Evolutionary conservation across 2,329 filamentous ascomycete species (phyloP), one percentile per base, ranked within the genome.

Genomic region (Bipolaris bicolor): DNA sequence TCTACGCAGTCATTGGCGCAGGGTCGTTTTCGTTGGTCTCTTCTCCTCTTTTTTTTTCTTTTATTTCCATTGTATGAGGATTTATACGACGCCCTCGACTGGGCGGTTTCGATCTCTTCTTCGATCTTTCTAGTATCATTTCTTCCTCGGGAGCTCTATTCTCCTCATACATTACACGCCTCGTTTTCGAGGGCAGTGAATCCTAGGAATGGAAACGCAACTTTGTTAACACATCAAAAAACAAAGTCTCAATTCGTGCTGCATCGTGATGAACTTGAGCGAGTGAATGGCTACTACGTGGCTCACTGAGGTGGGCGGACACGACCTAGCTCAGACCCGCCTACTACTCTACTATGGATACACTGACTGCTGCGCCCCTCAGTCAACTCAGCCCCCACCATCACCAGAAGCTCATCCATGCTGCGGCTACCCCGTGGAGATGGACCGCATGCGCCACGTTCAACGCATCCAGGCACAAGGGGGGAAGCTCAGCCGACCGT

Each of bases 151-250:
- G 60, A 65, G 37, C 62, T 61, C 47, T 60, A 53, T 68, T 68
- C 62, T 63, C 69, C 57, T 59, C 65, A 68, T 61, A 60, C 61
- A 56, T 69, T 68, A 73, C 72, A 75, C 71, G 72, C 72, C 70
- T 73, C 69, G 49, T 61, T 26, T 26, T 26, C 34, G 68, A 71
- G 72, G 72, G 73, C 72, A 76, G 73, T 75, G 72, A 69, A 58
- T 57, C 40, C 67, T 64, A 66, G 65, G 61, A 72, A 73, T 61
- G 61, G 60, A 73, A 74, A 74, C 67, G 62, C 67, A 72, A 69
- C 69, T 73, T 71, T 71, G 52, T 52, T 52, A 22, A 49, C 20
- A 53, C 18, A 29, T 29, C 26, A 29, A 9, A 39, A 48, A 49
- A 18, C 9, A 37, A 36, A 36, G 2, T 26, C 1, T 39, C 20